Base-by-base conservation (phyloP, 169 alveolate species). In the Plasmodium berghei region DNA sequence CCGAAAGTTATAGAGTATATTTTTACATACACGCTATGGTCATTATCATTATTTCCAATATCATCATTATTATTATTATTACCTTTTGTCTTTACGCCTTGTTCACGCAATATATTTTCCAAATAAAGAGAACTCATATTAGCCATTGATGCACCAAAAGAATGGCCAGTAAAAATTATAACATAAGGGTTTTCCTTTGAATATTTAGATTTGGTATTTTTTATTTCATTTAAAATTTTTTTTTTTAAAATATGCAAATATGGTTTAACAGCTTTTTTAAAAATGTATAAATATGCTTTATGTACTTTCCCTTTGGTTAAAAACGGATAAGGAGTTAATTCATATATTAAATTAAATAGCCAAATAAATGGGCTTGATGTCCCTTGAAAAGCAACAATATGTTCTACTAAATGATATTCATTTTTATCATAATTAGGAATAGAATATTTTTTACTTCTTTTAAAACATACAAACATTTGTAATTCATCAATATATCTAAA, bases 71-170 rank as follows among this genome's bases (percentile, higher is more conserved):
- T 77, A 64, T 49, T 77, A 26, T 48, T 69, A 66, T 80, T 67
- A 1, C 6, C 42, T 34, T 34, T 34, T 34, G 42, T 34, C 42
- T 34, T 34, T 34, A 34, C 8, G 3, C 42, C 42, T 34, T 34
- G 42, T 1, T 34, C 42, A 5, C 42, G 42, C 49, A 80, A 9
- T 52, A 80, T 52, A 54, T 80, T 80, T 26, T 77, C 42, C 22
- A 80, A 64, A 66, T 66, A 80, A 80, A 80, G 67, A 12, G 90
- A 52, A 70, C 90, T 80, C 8, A 80, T 49, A 16, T 80, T 67
- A 24, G 90, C 90, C 83, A 80, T 55, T 34, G 90, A 80, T 9
- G 90, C 90, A 34, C 90, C 90, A 66, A 80, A 67, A 20, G 90
- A 80, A 71, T 80, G 90, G 1, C 90, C 90, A 42, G 80, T 80